Conservation (phyloP, 2,329 filamentous ascomycete genomes). For the Escovopsis sp. region DNA sequence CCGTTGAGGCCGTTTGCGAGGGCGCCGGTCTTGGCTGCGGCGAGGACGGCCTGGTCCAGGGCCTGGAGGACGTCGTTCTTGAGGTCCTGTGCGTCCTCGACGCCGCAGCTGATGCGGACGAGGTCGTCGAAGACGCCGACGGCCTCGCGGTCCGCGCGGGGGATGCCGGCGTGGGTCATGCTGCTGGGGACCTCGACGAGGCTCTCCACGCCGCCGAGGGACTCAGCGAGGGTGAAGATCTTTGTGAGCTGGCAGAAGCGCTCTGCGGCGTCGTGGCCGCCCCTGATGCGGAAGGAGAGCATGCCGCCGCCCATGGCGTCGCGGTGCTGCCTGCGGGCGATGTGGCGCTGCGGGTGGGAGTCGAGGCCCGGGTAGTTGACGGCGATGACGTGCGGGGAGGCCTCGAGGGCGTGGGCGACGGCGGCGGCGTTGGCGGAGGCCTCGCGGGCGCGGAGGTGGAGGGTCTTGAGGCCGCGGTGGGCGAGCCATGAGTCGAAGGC, state of each 20-base stretch:
- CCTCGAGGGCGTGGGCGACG: constrained; percentile 63
- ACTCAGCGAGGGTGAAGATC: constrained; percentile 90
- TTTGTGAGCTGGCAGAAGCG: constrained; percentile 80
- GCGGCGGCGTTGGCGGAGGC: constrained; percentile 67
- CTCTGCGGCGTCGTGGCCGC: constrained; percentile 73
- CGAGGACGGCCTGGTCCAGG: constrained; percentile 54
- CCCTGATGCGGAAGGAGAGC: constrained; percentile 88
- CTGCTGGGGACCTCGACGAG: constrained; percentile 82
- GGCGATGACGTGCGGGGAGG: constrained; percentile 65
- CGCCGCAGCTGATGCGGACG: constrained; percentile 81
- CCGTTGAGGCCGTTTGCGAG: constrained; percentile 12
- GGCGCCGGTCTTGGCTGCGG: constrained; percentile 15
- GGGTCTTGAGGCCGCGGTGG: constrained; percentile 89
- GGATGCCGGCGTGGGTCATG: constrained; percentile 97
- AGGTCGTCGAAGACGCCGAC: constrained; percentile 93
- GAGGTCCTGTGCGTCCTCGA: constrained; percentile 82
- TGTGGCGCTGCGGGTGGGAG: constrained; percentile 72
- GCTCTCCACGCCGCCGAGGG: constrained; percentile 80
- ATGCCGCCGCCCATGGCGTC: constrained; percentile 92
- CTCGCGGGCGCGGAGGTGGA: constrained; percentile 82
- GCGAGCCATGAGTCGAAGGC: constrained; percentile 97
- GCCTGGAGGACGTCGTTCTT: constrained; percentile 71
- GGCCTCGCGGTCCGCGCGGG: constrained; percentile 74
- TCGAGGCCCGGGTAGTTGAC: constrained; percentile 93
- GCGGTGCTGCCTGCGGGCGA: constrained; percentile 84